These are phyloP conservation scores for Fonsecaea pugnacius DNA, from an alignment of 2,329 filamentous ascomycete species.

Conservation along the genomic window DNA sequence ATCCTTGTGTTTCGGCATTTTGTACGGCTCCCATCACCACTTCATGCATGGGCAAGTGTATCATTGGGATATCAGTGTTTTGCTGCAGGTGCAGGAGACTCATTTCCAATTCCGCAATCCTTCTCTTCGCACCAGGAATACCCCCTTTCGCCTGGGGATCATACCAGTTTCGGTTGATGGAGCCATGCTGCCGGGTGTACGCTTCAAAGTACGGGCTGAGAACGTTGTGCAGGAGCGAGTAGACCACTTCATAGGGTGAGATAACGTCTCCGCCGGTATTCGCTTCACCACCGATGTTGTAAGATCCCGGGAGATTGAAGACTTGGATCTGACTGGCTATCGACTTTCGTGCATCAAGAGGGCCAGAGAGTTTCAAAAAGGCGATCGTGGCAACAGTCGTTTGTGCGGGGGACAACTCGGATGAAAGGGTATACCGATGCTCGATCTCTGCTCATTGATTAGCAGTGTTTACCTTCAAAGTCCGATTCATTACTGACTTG, in stretches of 20 bases:
- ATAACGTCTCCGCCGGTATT: constrained; percentile 70
- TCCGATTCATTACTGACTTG: constrained; percentile 27
- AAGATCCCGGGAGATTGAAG: constrained; percentile 84
- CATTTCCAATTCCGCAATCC: constrained; percentile 89
- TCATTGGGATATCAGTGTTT: constrained; percentile 95
- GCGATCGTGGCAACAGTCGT: constrained; percentile 85
- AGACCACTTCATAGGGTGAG: constrained; percentile 89
- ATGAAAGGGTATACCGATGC: constrained; percentile 78
- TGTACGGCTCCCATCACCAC: constrained; percentile 84
- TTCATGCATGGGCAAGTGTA: constrained; percentile 84
- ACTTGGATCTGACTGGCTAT: constrained; percentile 89
- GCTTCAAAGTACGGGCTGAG: constrained; percentile 97
- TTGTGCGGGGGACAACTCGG: constrained; percentile 77
- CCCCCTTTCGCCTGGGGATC: constrained; percentile 92
- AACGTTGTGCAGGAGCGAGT: constrained; percentile 87
- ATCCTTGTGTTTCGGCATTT: constrained; percentile 69
- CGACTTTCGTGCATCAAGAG: constrained; percentile 80
- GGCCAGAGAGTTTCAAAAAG: constrained; percentile 84
- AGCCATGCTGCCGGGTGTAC: constrained; percentile 81
- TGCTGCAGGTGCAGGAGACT: constrained; percentile 91
- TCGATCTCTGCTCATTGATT: constrained; percentile 36
- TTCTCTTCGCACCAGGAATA: constrained; percentile 96
- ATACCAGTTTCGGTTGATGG: constrained; percentile 69
- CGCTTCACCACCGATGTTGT: constrained; percentile 39
- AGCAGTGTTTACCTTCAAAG: constrained; percentile 37